A percentile compares a stretch with the other conserved stretches of the same genome.
phyloP scores from a whole-genome alignment of 495 filamentous ascomycete genomes.

The Patellaria atrata region DNA sequence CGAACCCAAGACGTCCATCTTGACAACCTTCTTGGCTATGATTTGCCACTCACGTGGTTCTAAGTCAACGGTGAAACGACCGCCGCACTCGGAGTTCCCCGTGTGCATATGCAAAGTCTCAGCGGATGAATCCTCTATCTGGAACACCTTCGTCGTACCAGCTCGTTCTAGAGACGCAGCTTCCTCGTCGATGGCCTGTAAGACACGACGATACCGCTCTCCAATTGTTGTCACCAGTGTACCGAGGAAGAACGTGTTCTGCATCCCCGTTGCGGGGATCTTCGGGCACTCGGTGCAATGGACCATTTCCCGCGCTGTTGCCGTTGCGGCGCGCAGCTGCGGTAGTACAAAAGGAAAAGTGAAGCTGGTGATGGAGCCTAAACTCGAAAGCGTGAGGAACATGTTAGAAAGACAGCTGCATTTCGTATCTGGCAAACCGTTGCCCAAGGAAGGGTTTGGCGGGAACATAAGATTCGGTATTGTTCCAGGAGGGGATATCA shows the following conservation, averaged over 20 bases:
- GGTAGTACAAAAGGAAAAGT: constrained; percentile 23
- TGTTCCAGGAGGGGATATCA: not conserved
- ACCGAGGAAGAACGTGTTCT: constrained; percentile 22
- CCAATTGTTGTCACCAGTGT: constrained; percentile 21
- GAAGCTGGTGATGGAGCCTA: constrained; percentile 18
- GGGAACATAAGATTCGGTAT: not conserved
- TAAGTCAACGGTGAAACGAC: constrained; percentile 23
- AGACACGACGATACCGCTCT: constrained; percentile 20
- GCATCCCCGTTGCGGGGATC: constrained; percentile 19
- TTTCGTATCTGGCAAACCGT: constrained; percentile 1
- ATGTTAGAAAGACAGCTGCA: constrained; percentile 27
- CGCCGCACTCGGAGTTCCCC: constrained; percentile 20
- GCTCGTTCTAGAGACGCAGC: constrained; percentile 12
- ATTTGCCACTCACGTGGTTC: constrained; percentile 21
- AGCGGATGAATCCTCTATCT: constrained; percentile 21
- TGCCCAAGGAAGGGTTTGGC: not conserved
- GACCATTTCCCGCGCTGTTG: constrained; percentile 18
- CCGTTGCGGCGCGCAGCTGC: constrained; percentile 22
- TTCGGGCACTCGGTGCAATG: constrained; percentile 23
- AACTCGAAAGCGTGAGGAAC: constrained; percentile 23
- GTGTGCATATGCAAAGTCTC: constrained; percentile 21
- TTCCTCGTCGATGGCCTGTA: constrained; percentile 22
- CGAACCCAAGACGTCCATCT: constrained; percentile 22
- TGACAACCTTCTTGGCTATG: constrained; percentile 25
- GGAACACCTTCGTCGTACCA: constrained; percentile 22